These are phyloP conservation scores for Rhododendron vialii DNA, from an alignment of 148 eudicot species.

Conservation along the genomic window DNA sequence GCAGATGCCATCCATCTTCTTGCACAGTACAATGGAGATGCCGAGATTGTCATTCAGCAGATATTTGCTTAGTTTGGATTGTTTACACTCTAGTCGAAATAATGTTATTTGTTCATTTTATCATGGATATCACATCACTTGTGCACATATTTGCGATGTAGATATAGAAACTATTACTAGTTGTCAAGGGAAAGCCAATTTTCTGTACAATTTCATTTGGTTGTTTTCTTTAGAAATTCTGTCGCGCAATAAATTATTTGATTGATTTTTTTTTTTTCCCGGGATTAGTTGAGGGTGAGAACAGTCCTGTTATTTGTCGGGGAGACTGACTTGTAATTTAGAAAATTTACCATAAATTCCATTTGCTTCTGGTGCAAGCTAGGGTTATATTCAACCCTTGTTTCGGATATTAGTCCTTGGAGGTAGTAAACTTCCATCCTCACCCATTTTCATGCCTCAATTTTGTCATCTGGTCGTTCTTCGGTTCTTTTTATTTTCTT, in stretches of 20 bases:
- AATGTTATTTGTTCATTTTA: slow-evolving; percentile 13
- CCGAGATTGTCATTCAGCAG: slow-evolving; percentile 85
- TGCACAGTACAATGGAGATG: slow-evolving; percentile 78
- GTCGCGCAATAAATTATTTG: background rate
- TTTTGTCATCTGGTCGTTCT: background rate
- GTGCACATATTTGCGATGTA: slow-evolving; percentile 9
- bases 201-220: background rate
- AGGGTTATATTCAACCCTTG: background rate
- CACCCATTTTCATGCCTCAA: background rate
- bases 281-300: background rate
- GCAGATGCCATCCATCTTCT: slow-evolving; percentile 91
- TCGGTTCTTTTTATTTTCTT: background rate
- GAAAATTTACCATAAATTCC: background rate
- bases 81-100: background rate
- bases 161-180: background rate
- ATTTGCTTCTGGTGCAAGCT: background rate
- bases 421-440: background rate
- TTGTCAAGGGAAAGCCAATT: background rate
- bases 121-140: slow-evolving; percentile 5
- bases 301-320: background rate
- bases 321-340: background rate
- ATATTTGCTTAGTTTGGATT: slow-evolving; percentile 46
- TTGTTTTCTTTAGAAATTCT: background rate
- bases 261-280: background rate
- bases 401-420: background rate